phyloP scores from a whole-genome alignment of 345 rosid species.

The Streptanthus diversifolius region DNA sequence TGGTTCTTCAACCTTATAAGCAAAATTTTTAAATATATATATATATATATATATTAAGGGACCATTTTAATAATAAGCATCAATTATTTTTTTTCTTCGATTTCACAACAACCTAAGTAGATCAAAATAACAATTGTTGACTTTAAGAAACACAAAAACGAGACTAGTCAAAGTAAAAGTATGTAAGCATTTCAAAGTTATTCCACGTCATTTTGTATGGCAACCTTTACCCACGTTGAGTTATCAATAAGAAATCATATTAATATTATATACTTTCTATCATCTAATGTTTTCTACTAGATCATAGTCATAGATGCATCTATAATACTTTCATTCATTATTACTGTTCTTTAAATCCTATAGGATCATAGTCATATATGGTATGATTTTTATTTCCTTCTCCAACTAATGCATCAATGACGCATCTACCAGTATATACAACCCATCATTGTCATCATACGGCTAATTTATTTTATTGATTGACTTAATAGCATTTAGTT shows the following conservation, averaged over 20 bases:
- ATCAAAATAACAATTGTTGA: slow-evolving; percentile 3
- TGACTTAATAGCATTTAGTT: not conserved
- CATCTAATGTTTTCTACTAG: not conserved
- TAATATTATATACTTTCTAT: not conserved
- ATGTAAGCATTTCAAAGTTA: slow-evolving; percentile 18
- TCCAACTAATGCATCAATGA: not conserved
- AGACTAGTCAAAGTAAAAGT: slow-evolving; percentile 17
- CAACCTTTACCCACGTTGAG: not conserved
- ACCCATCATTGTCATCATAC: not conserved
- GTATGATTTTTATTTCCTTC: not conserved
- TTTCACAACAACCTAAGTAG: slow-evolving; percentile 8
- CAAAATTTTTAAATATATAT: too few relatives aligned
- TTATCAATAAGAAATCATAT: not conserved
- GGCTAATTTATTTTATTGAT: not conserved
- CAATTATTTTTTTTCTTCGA: slow-evolving; percentile 18
- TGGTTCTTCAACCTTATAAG: not conserved
- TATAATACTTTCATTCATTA: not conserved
- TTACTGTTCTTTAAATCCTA: not conserved
- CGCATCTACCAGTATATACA: not conserved
- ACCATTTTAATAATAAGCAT: slow-evolving; percentile 5
- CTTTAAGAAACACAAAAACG: not conserved
- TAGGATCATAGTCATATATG: not conserved
- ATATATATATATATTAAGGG: slow-evolving; percentile 10
- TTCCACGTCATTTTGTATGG: slow-evolving; percentile 5
- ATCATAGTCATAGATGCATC: not conserved